phyloP scores from a whole-genome alignment of 2,329 filamentous ascomycete genomes.

The Diaporthe vexans region DNA sequence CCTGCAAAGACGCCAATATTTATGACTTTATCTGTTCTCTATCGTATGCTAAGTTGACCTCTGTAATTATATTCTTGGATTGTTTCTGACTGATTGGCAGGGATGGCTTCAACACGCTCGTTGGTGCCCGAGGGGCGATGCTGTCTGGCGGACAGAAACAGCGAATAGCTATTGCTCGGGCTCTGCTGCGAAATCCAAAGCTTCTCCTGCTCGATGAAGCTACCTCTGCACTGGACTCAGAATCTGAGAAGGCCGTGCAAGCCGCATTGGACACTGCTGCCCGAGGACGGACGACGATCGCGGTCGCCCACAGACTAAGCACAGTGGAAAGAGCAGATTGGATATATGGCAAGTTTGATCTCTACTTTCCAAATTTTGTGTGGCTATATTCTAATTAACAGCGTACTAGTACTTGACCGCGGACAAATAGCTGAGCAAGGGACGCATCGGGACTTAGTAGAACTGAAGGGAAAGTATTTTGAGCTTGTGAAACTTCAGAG shows the following conservation, averaged over 20 bases:
- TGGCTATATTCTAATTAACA: background rate
- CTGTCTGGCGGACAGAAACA: conserved; percentile 95
- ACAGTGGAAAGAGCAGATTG: conserved; percentile 96
- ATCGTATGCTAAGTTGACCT: conserved; percentile 55
- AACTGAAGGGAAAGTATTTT: background rate
- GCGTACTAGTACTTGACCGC: background rate
- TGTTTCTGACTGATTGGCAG: background rate
- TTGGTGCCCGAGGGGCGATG: conserved; percentile 88
- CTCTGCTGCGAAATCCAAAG: conserved; percentile 88
- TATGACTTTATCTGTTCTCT: conserved; percentile 91
- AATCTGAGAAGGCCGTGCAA: conserved; percentile 85
- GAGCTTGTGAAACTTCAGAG: background rate
- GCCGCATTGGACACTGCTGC: conserved; percentile 85
- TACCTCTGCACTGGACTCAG: conserved; percentile 81
- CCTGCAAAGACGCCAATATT: conserved; percentile 91
- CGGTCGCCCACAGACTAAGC: conserved; percentile 90
- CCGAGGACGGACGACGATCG: conserved; percentile 89
- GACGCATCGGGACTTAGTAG: background rate
- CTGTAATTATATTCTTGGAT: background rate
- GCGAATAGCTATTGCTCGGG: conserved; percentile 91
- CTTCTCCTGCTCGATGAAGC: conserved; percentile 88
- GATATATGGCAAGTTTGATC: conserved; percentile 74
- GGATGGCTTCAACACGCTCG: conserved; percentile 87
- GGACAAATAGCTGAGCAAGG: background rate
- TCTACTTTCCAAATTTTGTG: background rate